Base-by-base conservation (phyloP, 805 yeast species). In the Candida schatavii region DNA sequence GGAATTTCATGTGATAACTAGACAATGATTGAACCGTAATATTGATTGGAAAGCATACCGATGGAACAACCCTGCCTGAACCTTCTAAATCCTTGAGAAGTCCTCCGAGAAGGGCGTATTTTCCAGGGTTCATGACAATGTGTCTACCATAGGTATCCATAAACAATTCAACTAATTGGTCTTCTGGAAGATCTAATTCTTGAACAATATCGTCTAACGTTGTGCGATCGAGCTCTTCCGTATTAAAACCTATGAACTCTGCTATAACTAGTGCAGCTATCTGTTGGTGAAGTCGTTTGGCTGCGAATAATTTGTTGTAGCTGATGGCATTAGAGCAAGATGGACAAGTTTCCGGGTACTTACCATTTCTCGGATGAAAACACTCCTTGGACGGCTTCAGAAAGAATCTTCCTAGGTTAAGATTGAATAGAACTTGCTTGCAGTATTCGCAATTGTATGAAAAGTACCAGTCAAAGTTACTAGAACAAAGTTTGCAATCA, bases 401-500 rank as follows among this genome's bases (percentile, higher is more conserved):
- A n/a, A 36, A 36, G 30, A 36, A 36, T 5, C n/a, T 11, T 4
- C 25, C 29, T 6, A 36, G 21, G 4, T 36, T 23, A 13, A 25
- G 4, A 11, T 9, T 7, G 19, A 20, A 26, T 6, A 36, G 5
- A 6, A 11, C n/a, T 5, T 23, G 23, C 5, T 25, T 25, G 15
- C 41, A 38, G 14, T 21, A 15, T 10, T 32, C 20, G 18, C 41
- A 38, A 21, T 38, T 38, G 19, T 38, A 38, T 4, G 41, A 38
- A 22, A 38, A 38, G 28, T 26, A 38, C 13, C 13, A 15, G 17
- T 38, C 41, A 3, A 19, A 7, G 10, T 29, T 21, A 11, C 11
- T 21, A n/a, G 17, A 13, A 21, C 41, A 38, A 13, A 38, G 35
- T 20, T 30, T 29, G 35, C 41, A 38, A 17, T 29, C 19, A 28